Evolutionary conservation across 768 basidiomycete genomes (phyloP).

Genomic region (Crepidotus variabilis): DNA sequence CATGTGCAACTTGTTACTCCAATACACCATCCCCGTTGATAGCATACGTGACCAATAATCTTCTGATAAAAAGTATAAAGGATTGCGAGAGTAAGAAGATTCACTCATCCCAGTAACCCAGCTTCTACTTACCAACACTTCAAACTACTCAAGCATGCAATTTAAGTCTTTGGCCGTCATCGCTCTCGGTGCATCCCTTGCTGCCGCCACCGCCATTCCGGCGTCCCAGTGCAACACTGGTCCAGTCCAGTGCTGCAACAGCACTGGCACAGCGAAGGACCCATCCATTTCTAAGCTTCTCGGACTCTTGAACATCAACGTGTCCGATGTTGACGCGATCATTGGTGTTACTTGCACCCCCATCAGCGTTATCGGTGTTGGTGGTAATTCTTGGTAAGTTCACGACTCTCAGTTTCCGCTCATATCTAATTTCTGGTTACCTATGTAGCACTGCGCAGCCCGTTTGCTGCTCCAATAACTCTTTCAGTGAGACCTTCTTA

Average conservation of each 20-base stretch:
- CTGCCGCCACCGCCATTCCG: conserved; percentile 11
- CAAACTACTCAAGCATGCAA: conserved; percentile 11
- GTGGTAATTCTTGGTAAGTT: conserved; percentile 11
- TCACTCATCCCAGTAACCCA: too few relatives aligned
- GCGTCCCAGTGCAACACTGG: conserved; percentile 21
- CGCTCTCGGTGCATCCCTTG: conserved; percentile 10
- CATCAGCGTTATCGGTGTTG: conserved; percentile 13
- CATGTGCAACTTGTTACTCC: too few relatives aligned
- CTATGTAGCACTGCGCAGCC: conserved; percentile 13
- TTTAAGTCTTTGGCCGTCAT: conserved; percentile 10
- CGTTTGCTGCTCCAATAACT: conserved; percentile 37
- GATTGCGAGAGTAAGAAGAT: too few relatives aligned
- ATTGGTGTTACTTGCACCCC: conserved; percentile 18
- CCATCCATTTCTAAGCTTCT: conserved; percentile 8
- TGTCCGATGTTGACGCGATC: conserved; percentile 8
- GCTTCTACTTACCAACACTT: too few relatives aligned
- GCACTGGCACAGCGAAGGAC: conserved; percentile 4
- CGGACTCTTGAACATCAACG: conserved; percentile 16
- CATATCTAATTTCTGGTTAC: background rate
- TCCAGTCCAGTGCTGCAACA: conserved; percentile 23
- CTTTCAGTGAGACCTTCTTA: conserved; percentile 25
- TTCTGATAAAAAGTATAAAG: too few relatives aligned
- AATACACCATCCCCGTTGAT: too few relatives aligned
- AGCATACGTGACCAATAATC: too few relatives aligned
- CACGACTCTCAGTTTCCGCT: background rate